A percentile compares a stretch with the other conserved stretches of the same genome.
phyloP scores from a whole-genome alignment of 2,329 filamentous ascomycete genomes.

The Trichoderma brevicompactum region DNA sequence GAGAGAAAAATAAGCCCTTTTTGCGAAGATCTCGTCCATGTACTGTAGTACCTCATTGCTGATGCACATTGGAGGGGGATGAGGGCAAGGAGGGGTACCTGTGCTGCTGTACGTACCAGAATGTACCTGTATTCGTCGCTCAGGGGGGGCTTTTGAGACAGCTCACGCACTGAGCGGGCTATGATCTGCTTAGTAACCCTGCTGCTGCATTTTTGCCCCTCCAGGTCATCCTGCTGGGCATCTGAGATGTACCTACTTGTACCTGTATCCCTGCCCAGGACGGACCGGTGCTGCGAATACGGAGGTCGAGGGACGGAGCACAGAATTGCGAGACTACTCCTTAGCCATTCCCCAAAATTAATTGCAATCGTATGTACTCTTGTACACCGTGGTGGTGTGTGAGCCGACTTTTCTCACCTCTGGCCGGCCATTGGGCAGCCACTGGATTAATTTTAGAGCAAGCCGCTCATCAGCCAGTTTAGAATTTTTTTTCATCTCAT shows the following conservation, averaged over 20 bases:
- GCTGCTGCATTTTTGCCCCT: conserved; percentile 10
- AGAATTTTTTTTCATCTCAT: too few species aligned
- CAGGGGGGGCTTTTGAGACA: background rate
- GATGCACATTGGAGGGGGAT: background rate
- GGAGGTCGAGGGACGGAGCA: background rate
- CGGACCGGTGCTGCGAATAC: conserved; percentile 5
- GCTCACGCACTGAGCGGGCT: background rate
- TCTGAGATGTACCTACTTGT: background rate
- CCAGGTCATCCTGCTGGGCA: background rate
- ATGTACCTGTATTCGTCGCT: background rate
- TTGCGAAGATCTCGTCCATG: conserved; percentile 10
- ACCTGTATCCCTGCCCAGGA: background rate
- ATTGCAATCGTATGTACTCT: too few species aligned
- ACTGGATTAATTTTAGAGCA: conserved; percentile 10
- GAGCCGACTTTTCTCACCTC: too few species aligned
- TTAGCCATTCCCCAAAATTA: too few species aligned
- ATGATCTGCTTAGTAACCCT: conserved; percentile 12
- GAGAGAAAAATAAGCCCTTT: conserved; percentile 12
- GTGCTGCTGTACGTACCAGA: background rate
- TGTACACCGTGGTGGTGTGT: too few species aligned
- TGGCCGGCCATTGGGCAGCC: conserved; percentile 4
- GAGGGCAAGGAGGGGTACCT: background rate
- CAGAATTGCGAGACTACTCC: too few species aligned
- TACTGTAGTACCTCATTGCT: background rate
- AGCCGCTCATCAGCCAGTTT: background rate